Conservation (phyloP, 176 grass and related monocot species). For the Canna indica region DNA sequence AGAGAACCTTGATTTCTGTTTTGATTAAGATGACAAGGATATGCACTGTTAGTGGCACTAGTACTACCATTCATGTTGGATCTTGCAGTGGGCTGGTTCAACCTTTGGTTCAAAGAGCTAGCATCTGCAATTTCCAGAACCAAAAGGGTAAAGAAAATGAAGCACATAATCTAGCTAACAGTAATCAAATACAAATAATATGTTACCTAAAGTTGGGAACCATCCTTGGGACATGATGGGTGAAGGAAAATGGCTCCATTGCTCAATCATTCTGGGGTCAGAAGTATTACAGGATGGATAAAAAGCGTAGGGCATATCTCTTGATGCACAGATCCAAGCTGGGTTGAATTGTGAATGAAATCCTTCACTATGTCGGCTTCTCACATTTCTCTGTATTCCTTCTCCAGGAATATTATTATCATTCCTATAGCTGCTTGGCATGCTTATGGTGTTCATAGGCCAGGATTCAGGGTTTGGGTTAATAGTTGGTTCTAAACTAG, state of each 20-base stretch:
- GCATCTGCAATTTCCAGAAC: conserved; percentile 3
- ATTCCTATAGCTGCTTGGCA: conserved; percentile 24
- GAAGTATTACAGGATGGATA: conserved; percentile 26
- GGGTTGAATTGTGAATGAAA: not conserved
- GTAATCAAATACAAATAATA: not conserved
- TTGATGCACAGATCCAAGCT: conserved; percentile 5
- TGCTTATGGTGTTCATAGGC: conserved; percentile 26
- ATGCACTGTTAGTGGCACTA: not conserved
- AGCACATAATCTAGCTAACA: not conserved
- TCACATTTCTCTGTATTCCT: conserved; percentile 55
- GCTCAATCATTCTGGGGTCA: conserved; percentile 14
- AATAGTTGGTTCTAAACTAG: conserved; percentile 28
- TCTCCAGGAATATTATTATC: conserved; percentile 25
- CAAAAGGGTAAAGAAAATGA: not conserved
- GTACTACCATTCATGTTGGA: conserved; percentile 8
- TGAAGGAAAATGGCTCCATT: conserved; percentile 24
- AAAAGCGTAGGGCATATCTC: not conserved
- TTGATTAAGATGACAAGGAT: conserved; percentile 15
- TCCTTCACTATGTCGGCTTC: conserved; percentile 26
- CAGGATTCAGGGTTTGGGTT: conserved; percentile 10
- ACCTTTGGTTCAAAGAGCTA: not conserved
- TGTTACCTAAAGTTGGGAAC: conserved; percentile 37
- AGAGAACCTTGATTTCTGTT: conserved; percentile 27
- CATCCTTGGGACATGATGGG: conserved; percentile 9
- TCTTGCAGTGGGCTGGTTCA: conserved; percentile 11